Conservation (phyloP, 2,329 filamentous ascomycete genomes). For the Clonostachys chloroleuca region DNA sequence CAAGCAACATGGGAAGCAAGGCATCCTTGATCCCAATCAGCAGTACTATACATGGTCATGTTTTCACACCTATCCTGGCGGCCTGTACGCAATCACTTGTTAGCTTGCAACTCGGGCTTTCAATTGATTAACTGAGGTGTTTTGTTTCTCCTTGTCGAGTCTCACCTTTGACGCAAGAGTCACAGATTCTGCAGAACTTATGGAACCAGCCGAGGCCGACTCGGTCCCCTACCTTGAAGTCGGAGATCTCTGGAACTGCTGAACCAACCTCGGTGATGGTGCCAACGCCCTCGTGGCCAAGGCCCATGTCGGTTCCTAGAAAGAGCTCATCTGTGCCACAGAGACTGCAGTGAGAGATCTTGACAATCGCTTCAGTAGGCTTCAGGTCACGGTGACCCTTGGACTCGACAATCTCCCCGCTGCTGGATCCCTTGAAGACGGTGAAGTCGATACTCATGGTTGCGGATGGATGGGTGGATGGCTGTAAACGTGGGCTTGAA, state of each 20-base stretch:
- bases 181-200: conserved; percentile 26
- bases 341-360: conserved; percentile 59
- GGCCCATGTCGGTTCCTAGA: conserved; percentile 46
- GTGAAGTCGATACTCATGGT: conserved; percentile 6
- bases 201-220: conserved; percentile 46
- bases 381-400: conserved; percentile 3
- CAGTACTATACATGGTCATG: conserved; percentile 24
- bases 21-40: conserved; percentile 33
- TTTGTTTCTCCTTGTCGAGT: no score
- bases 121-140: neutral
- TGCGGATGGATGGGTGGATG: conserved; percentile 12
- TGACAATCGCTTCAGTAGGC: conserved; percentile 51
- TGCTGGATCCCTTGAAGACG: conserved; percentile 8
- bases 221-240: conserved; percentile 56
- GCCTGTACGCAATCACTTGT: conserved; percentile 13
- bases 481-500: no score
- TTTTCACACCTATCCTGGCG: conserved; percentile 25
- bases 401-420: conserved; percentile 5
- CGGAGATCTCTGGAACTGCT: neutral
- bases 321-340: conserved; percentile 22
- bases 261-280: conserved; percentile 9
- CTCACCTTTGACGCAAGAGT: conserved; percentile 20
- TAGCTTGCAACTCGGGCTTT: neutral
- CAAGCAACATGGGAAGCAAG: conserved; percentile 36
- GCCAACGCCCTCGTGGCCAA: conserved; percentile 64